Evolutionary conservation across 2,329 filamentous ascomycete species (phyloP).

Genomic region (Periconia sp.): DNA sequence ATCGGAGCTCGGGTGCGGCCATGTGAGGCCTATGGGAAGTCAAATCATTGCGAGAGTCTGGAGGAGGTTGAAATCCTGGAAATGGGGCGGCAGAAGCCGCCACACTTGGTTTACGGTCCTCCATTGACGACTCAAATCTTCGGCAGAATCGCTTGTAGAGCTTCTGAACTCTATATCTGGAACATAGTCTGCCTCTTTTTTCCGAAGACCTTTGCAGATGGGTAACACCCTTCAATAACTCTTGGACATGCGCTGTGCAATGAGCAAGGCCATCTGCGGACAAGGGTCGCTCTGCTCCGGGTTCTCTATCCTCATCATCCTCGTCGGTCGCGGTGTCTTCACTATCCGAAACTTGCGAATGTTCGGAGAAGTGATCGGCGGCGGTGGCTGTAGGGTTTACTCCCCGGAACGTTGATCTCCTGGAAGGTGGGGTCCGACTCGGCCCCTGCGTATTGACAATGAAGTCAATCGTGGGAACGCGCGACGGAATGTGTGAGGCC

Average conservation of each 20-base stretch:
- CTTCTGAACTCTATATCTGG: constrained; percentile 19
- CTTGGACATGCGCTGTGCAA: constrained; percentile 25
- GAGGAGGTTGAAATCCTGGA: constrained; percentile 2
- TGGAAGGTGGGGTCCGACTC: not conserved
- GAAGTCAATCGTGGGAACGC: constrained; percentile 18
- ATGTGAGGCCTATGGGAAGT: not conserved
- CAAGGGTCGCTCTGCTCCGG: constrained; percentile 3
- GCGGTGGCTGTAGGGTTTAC: not conserved
- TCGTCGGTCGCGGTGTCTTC: constrained; percentile 20
- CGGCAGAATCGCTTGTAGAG: constrained; percentile 27
- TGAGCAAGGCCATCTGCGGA: constrained; percentile 22
- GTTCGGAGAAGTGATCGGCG: constrained; percentile 2
- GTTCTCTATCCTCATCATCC: constrained; percentile 11
- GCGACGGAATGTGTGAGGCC: constrained; percentile 11
- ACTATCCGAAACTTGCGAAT: constrained; percentile 20
- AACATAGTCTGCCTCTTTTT: not conserved
- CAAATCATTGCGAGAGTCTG: not conserved
- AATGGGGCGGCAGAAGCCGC: constrained; percentile 1
- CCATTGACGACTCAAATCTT: constrained; percentile 21
- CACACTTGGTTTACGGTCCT: not conserved
- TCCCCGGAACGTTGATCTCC: not conserved
- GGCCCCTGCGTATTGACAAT: constrained; percentile 8
- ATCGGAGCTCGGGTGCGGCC: not conserved
- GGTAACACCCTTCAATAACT: constrained; percentile 20
- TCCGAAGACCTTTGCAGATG: constrained; percentile 15